Conservation (phyloP, 2,329 filamentous ascomycete genomes). For the Aaosphaeria pasadenensis region DNA sequence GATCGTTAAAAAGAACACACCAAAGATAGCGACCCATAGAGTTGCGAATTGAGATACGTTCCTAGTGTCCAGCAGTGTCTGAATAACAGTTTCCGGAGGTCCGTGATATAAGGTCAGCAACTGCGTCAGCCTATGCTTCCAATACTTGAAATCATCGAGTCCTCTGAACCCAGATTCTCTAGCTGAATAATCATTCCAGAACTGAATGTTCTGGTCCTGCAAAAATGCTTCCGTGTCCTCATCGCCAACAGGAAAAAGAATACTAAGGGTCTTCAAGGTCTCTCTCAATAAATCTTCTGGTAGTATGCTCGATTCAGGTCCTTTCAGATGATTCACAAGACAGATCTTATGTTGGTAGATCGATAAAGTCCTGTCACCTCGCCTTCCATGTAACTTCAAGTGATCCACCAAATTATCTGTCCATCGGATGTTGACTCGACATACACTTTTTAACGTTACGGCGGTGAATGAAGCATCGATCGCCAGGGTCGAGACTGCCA, state of each 20-base stretch:
- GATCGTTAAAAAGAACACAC: slow-evolving; percentile 9
- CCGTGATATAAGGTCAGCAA: slow-evolving; percentile 4
- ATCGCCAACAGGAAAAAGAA: slow-evolving; percentile 13
- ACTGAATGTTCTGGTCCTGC: slow-evolving; percentile 3
- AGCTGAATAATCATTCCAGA: not conserved
- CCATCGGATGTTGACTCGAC: slow-evolving; percentile 7
- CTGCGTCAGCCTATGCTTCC: slow-evolving; percentile 3
- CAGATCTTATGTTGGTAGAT: slow-evolving; percentile 11
- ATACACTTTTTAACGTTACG: slow-evolving; percentile 6
- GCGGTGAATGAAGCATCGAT: slow-evolving; percentile 7
- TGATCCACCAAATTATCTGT: slow-evolving; percentile 11
- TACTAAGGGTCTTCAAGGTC: slow-evolving; percentile 9
- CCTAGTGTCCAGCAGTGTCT: slow-evolving; percentile 6
- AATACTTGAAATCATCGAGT: slow-evolving; percentile 8
- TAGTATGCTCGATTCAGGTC: slow-evolving; percentile 2
- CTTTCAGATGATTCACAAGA: slow-evolving; percentile 10
- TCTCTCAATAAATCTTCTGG: slow-evolving; percentile 6
- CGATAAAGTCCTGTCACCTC: slow-evolving; percentile 6
- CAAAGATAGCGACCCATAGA: slow-evolving; percentile 9
- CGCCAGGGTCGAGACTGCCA: not conserved
- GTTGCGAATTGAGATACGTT: slow-evolving; percentile 5
- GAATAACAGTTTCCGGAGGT: slow-evolving; percentile 5
- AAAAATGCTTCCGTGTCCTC: slow-evolving; percentile 6
- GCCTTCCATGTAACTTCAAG: slow-evolving; percentile 6
- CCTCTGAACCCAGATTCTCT: not conserved